Evolutionary conservation across 495 filamentous ascomycete species (phyloP).

Genomic region (Hyaloscypha bicolor): DNA sequence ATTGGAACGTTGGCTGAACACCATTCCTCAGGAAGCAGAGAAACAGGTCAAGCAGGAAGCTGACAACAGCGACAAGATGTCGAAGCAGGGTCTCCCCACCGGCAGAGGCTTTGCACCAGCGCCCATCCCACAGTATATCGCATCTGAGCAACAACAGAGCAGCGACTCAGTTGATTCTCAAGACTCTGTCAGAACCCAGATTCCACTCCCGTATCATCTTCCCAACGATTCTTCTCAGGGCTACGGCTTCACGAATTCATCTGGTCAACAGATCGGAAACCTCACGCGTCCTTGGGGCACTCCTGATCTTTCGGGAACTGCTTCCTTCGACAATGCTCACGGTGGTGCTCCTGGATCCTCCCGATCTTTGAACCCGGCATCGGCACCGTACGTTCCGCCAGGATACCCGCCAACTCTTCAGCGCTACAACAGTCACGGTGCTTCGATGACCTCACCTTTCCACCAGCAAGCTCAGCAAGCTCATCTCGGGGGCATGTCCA

Average conservation of each 20-base stretch:
- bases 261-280: not conserved
- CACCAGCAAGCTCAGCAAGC: not conserved
- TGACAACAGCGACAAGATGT: constrained; percentile 12
- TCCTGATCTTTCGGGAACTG: not conserved
- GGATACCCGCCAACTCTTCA: constrained; percentile 4
- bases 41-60: not conserved
- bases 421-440: not conserved
- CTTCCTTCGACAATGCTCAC: not conserved
- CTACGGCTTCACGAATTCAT: not conserved
- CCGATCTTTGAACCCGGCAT: constrained; percentile 15
- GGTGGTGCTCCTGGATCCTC: not conserved
- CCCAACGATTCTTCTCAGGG: not conserved
- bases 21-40: not conserved
- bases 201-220: constrained; percentile 25
- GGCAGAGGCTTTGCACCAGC: not conserved
- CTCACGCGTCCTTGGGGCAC: constrained; percentile 6
- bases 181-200: constrained; percentile 24
- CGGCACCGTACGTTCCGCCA: constrained; percentile 16
- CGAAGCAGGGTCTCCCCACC: constrained; percentile 5
- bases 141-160: constrained; percentile 1
- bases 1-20: not conserved
- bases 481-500: not conserved
- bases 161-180: constrained; percentile 20
- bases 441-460: not conserved
- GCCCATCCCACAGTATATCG: constrained; percentile 6